Evolutionary conservation across 768 basidiomycete genomes (phyloP).

Genomic region (Lentinula sp.): DNA sequence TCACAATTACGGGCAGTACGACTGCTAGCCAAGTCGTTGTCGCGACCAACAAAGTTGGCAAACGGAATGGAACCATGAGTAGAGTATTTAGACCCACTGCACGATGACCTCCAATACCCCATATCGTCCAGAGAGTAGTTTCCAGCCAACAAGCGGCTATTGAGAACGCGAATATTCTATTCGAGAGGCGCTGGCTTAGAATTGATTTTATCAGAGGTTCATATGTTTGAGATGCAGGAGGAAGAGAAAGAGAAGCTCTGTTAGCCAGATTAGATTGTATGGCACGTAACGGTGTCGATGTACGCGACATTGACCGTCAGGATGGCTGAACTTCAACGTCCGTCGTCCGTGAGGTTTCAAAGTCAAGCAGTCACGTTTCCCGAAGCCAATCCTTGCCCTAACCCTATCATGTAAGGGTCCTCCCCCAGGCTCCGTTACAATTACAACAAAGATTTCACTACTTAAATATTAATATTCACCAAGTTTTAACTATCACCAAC

Average conservation of each 20-base stretch:
- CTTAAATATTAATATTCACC: not conserved
- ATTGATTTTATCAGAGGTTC: slow-evolving; percentile 62
- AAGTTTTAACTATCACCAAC: slow-evolving; percentile 50
- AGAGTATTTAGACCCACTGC: slow-evolving; percentile 21
- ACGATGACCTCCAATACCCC: slow-evolving; percentile 33
- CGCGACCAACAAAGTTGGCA: slow-evolving; percentile 36
- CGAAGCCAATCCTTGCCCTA: not conserved
- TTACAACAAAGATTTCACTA: not conserved
- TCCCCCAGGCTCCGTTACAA: not conserved
- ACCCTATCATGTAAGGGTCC: not conserved
- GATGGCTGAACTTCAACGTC: not conserved
- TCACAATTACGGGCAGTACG: slow-evolving; percentile 50
- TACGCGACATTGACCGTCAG: not conserved
- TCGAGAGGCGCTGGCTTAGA: slow-evolving; percentile 53
- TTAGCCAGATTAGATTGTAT: slow-evolving; percentile 37
- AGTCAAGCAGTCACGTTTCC: not conserved
- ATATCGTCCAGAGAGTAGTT: slow-evolving; percentile 32
- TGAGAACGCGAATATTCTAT: slow-evolving; percentile 47
- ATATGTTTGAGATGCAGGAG: slow-evolving; percentile 51
- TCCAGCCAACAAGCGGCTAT: slow-evolving; percentile 39
- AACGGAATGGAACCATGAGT: slow-evolving; percentile 33
- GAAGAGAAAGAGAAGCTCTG: slow-evolving; percentile 50
- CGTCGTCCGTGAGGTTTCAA: no score
- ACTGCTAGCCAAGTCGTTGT: slow-evolving; percentile 41
- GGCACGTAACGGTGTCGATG: slow-evolving; percentile 38